Evolutionary conservation across 768 basidiomycete genomes (phyloP).

Genomic region (Lyophyllum semitale): DNA sequence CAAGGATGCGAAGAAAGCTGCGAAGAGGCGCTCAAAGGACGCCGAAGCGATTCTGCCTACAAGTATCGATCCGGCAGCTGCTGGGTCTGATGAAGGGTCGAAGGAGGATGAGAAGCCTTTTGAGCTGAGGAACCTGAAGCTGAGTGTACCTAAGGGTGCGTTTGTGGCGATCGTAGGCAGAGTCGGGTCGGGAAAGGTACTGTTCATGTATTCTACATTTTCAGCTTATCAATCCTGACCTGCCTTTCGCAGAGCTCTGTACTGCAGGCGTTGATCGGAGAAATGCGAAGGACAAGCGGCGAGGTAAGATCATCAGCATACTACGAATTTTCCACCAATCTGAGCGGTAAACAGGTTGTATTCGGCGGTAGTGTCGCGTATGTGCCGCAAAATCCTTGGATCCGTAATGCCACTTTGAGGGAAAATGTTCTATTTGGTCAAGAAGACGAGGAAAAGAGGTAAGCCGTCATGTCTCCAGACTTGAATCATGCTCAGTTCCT

Average conservation of each 20-base stretch:
- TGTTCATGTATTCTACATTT: not conserved
- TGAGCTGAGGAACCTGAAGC: constrained; percentile 44
- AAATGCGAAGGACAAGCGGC: constrained; percentile 66
- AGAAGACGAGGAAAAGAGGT: constrained; percentile 56
- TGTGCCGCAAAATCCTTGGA: constrained; percentile 66
- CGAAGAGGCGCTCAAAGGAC: constrained; percentile 13
- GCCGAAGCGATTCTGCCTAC: too few relatives aligned
- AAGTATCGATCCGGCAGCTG: too few relatives aligned
- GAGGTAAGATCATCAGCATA: constrained; percentile 38
- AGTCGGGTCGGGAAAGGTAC: constrained; percentile 73
- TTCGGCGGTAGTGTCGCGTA: constrained; percentile 61
- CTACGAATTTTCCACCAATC: not conserved
- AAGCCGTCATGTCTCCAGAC: not conserved
- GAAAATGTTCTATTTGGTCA: constrained; percentile 79
- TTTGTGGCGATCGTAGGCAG: constrained; percentile 73
- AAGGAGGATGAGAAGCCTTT: constrained; percentile 50
- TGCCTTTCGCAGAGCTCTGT: constrained; percentile 61
- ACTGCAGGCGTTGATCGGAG: constrained; percentile 59
- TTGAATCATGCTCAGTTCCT: not conserved
- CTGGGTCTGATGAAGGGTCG: constrained; percentile 7
- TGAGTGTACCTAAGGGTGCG: constrained; percentile 52
- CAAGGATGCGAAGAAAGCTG: constrained; percentile 14
- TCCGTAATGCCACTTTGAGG: constrained; percentile 65
- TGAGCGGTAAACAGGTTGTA: constrained; percentile 33
- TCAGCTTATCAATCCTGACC: too few relatives aligned